These are phyloP conservation scores for Candida oleophila DNA, from an alignment of 805 yeast species.

Conservation along the genomic window DNA sequence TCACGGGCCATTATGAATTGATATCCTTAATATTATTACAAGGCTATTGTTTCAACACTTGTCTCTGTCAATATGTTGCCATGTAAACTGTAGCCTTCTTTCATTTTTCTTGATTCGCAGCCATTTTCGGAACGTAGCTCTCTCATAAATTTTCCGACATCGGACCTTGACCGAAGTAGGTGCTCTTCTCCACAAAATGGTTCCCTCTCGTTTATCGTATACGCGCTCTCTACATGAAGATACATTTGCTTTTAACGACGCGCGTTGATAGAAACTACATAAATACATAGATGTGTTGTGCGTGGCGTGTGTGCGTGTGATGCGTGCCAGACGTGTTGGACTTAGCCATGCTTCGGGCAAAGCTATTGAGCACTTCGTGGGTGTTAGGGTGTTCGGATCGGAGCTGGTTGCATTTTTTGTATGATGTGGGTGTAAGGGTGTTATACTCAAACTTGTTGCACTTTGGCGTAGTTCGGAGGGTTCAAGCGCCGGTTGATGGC, in stretches of 20 bases:
- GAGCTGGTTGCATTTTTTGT: no score
- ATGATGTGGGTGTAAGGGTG: background rate
- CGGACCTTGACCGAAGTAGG: background rate
- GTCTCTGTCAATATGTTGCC: background rate
- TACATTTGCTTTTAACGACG: background rate
- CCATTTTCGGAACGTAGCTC: background rate
- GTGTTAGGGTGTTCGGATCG: no score
- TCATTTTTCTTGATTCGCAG: background rate
- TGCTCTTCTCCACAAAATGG: background rate
- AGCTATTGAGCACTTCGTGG: no score
- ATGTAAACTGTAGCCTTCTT: background rate
- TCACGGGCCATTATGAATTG: no score
- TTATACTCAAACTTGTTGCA: constrained; percentile 66
- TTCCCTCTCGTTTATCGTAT: background rate
- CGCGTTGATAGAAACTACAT: no score
- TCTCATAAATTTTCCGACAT: background rate
- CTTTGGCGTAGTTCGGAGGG: constrained; percentile 97
- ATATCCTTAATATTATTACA: no score
- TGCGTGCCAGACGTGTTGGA: no score
- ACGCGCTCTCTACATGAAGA: background rate
- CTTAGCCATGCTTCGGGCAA: no score
- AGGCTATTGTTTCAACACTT: no score
- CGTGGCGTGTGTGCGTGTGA: no score
- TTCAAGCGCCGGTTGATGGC: constrained; percentile 70
- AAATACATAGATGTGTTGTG: no score